Base-by-base conservation (phyloP, 2,329 filamentous ascomycete species). In the Cytospora schulzeri region DNA sequence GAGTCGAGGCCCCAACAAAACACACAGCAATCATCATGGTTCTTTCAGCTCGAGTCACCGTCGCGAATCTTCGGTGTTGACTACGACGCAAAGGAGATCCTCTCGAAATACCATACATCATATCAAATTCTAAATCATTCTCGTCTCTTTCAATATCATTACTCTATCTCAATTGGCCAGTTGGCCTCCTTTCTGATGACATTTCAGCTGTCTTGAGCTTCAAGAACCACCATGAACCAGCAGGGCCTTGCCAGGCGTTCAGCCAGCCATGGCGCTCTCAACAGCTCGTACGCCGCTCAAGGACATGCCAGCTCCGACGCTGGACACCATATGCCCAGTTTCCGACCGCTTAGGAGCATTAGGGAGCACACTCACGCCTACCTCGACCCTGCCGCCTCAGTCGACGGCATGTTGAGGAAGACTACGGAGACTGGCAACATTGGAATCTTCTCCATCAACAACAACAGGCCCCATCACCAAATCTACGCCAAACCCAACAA, bases 341-440 rank as follows among this genome's bases (percentile, higher is more conserved):
- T 38, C 74, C 77, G 76, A 41, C 79, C 81, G 5, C 74, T 82
- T 35, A 77, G 78, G 63, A 78, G 76, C 68, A 74, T 81, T 64
- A 77, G 79, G 57, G 78, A 81, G 62, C 80, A 80, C 62, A 71
- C 75, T 33, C 56, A 60, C 17, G 71, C 73, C 31, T 74, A 82
- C 58, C 76, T 82, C 17, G 77, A 75, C 54, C 83, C 78, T 1
- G 83, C 85, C 0, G 84, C 81, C 6, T 83, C 83, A 2, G 75
- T 88, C n/a, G 82, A 87, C 69, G 83, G 85, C 72, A 88, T 89
- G 86, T 77, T 89, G 65, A 88, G 85, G 75, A 88, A 83, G 4
- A 88, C 84, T 1, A 88, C 86, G 0, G 87, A 89, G 71, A 87
- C 85, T 11, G 86, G 86, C n/a, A 85, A 89, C 68, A 86, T 87